A percentile compares a stretch with the other conserved stretches of the same genome.
These are phyloP conservation scores for Puccinia horiana DNA, from an alignment of 1,284 basidiomycete genomes.

Conservation along the genomic window DNA sequence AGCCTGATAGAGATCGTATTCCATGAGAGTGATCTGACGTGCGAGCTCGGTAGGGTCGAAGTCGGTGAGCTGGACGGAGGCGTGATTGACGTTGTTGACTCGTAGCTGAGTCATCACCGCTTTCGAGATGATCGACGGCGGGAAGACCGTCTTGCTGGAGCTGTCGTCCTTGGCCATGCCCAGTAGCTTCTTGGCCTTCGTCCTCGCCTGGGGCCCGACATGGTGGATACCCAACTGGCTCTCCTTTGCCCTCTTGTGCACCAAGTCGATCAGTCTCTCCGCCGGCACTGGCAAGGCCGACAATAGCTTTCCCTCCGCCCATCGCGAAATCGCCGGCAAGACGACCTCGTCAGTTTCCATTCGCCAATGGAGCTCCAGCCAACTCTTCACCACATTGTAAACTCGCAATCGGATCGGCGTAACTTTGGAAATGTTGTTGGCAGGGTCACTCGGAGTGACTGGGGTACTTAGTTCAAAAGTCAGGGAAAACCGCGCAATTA, in stretches of 20 bases:
- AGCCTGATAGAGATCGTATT: constrained; percentile 57
- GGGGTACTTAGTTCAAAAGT: constrained; percentile 66
- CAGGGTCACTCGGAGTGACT: constrained; percentile 67
- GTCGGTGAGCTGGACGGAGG: constrained; percentile 73
- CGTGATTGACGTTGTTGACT: constrained; percentile 59
- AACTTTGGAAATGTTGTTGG: constrained; percentile 71
- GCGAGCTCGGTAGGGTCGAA: constrained; percentile 73
- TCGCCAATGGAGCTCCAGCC: constrained; percentile 90
- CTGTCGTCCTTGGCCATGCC: constrained; percentile 23
- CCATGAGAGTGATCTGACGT: constrained; percentile 62
- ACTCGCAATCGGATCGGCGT: constrained; percentile 84
- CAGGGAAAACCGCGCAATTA: constrained; percentile 77
- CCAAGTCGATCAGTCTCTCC: constrained; percentile 72
- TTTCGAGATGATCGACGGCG: constrained; percentile 78
- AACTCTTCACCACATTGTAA: constrained; percentile 85
- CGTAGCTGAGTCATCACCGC: constrained; percentile 65
- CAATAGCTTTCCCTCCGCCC: constrained; percentile 68
- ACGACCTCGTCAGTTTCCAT: constrained; percentile 61
- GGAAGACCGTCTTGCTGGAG: constrained; percentile 49
- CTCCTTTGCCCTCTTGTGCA: constrained; percentile 62
- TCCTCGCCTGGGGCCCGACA: constrained; percentile 11
- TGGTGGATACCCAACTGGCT: constrained; percentile 49
- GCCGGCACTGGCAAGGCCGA: constrained; percentile 69
- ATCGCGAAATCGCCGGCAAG: constrained; percentile 67
- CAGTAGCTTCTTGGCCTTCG: constrained; percentile 2